Base-by-base conservation (phyloP, 768 basidiomycete genomes). In the Psilocybe tampanensis region DNA sequence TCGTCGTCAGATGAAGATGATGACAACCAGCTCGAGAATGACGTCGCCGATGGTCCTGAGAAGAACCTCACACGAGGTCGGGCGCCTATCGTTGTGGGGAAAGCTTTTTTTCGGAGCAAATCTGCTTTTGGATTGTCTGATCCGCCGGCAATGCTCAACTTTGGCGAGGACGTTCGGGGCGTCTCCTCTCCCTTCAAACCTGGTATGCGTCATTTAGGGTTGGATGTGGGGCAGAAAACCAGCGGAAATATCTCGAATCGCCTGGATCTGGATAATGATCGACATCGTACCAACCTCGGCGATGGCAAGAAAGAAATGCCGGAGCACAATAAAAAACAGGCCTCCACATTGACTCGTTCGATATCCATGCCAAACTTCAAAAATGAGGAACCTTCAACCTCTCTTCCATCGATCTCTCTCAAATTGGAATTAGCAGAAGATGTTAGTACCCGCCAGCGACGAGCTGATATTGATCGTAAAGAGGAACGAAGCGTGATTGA, bases 151-250 rank as follows among this genome's bases (percentile, higher is more conserved):
- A 44, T 49, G 23, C 49, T 11, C 2, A 45, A 21, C 7, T 64
- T 65, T 49, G 64, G 56, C 6, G 54, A 48, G 15, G 72, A 70
- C 55, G 63, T 60, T 8, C 56, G 64, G 58, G 60, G 63, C 4
- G 48, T 64, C 18, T 75, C 74, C 3, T 73, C 74, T 8, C 74
- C 74, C 22, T 62, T 64, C n/a, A 60, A 59, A 13, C 36, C 41
- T n/a, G 41, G 32, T 18, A 39, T 21, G 15, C 24, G 18, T 33
- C 18, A 34, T 22, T 49, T 44, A 12, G 23, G 21, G 29, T 9
- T 32, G 26, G 22, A 34, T 22, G 45, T 44, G 17, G 23, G 21
- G 29, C 19, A 26, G 26, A 39, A 55, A 18, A 44, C 52, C 17
- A 32, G 32, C 39, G 55, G 9, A 11, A 44, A 22, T 26, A 19